These are phyloP conservation scores for Gryganskiella cystojenkinii DNA, from an alignment of 192 early-diverging fungal genomes.

Conservation along the genomic window DNA sequence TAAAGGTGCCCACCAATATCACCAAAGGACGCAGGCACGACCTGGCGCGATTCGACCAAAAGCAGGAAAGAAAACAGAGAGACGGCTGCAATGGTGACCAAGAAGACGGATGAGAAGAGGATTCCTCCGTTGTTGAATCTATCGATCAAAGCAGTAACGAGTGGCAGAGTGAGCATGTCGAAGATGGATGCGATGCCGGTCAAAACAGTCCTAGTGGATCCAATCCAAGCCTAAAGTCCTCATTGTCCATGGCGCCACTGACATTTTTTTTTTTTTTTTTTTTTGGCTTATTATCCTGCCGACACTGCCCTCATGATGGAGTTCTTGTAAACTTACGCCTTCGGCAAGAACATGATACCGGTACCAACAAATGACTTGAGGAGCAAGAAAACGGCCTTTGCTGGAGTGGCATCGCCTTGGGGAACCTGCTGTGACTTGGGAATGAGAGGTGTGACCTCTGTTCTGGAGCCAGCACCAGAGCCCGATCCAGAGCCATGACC, in stretches of 20 bases:
- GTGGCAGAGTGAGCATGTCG: not conserved
- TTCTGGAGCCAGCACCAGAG: conserved; percentile 3
- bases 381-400: conserved; percentile 81
- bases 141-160: not conserved
- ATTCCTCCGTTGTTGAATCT: conserved; percentile 85
- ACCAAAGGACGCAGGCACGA: conserved; percentile 79
- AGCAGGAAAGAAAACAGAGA: conserved; percentile 78
- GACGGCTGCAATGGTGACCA: conserved; percentile 75
- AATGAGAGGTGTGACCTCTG: conserved; percentile 53
- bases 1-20: conserved; percentile 72
- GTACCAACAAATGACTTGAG: conserved; percentile 88
- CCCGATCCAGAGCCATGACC: conserved; percentile 19
- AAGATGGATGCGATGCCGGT: not conserved
- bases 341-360: conserved; percentile 75
- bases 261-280: too few species aligned
- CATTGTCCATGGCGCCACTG: too few species aligned
- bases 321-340: conserved; percentile 58
- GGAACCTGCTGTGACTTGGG: conserved; percentile 40
- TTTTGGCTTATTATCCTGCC: too few species aligned
- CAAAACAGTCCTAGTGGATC: not conserved
- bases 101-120: conserved; percentile 70
- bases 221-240: too few species aligned
- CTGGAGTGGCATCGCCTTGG: conserved; percentile 72
- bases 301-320: not conserved
- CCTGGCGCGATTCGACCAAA: conserved; percentile 73